phyloP scores from a whole-genome alignment of 2,329 filamentous ascomycete species.

The Trichoderma endophyticum region DNA sequence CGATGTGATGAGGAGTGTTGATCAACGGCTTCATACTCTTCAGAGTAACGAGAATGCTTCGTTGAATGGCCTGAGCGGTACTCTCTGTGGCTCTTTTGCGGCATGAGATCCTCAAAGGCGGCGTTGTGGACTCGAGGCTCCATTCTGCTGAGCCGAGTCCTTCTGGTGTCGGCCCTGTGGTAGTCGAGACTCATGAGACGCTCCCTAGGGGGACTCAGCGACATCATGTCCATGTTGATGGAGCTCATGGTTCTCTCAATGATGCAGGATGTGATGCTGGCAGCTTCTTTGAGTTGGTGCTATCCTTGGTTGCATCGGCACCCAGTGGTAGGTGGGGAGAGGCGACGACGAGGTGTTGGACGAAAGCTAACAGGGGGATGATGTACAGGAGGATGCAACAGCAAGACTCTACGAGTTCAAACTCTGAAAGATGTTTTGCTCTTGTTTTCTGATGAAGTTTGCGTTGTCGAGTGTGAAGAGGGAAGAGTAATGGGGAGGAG shows the following conservation, averaged over 20 bases:
- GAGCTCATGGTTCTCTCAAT: slow-evolving; percentile 1
- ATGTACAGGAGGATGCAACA: neutral
- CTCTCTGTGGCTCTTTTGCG: neutral
- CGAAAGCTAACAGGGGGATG: neutral
- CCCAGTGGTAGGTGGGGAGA: neutral
- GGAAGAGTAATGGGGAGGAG: slow-evolving; percentile 13
- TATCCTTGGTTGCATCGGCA: neutral
- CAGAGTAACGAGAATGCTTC: slow-evolving; percentile 7
- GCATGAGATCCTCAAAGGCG: neutral
- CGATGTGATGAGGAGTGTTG: neutral
- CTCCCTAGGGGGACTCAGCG: neutral
- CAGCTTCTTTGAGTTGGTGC: neutral
- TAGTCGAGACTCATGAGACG: neutral
- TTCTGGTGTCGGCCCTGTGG: neutral
- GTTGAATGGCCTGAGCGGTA: neutral
- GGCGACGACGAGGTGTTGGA: neutral
- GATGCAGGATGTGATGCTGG: neutral
- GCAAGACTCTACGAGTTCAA: neutral
- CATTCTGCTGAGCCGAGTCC: neutral
- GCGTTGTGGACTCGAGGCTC: neutral
- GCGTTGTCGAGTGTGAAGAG: neutral
- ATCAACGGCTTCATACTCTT: slow-evolving; percentile 1
- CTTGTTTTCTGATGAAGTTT: neutral
- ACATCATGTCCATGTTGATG: slow-evolving; percentile 10
- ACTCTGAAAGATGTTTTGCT: slow-evolving; percentile 1